A percentile compares a stretch with the other conserved stretches of the same genome.
These are phyloP conservation scores for Microdochium nivale DNA, from an alignment of 2,329 filamentous ascomycete genomes.

Conservation along the genomic window DNA sequence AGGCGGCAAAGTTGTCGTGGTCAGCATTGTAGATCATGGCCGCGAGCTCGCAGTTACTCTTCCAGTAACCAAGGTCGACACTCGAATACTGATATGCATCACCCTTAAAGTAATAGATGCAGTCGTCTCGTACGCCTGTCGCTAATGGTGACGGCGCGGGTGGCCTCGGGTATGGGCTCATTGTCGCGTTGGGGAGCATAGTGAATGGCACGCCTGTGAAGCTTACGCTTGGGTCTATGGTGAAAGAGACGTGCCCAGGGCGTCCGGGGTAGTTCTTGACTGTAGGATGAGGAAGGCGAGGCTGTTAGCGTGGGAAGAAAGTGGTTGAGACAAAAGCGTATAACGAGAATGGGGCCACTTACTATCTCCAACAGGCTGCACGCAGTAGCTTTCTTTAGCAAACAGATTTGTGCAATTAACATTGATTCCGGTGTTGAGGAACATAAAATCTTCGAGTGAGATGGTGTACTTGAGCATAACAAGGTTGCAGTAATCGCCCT, in stretches of 20 bases:
- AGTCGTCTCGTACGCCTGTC: constrained; percentile 5
- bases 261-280: constrained; percentile 7
- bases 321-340: too few species aligned
- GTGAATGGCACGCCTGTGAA: constrained; percentile 6
- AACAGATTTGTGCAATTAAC: constrained; percentile 11
- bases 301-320: too few species aligned
- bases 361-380: constrained; percentile 14
- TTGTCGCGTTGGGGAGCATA: constrained; percentile 6
- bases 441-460: constrained; percentile 10
- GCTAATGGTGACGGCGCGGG: constrained; percentile 1
- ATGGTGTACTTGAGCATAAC: constrained; percentile 12
- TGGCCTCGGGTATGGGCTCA: constrained; percentile 2
- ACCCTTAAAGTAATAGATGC: constrained; percentile 4
- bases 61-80: constrained; percentile 1
- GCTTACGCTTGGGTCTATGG: constrained; percentile 4
- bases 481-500: constrained; percentile 15
- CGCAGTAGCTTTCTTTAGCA: constrained; percentile 13
- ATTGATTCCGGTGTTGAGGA: constrained; percentile 4
- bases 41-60: constrained; percentile 8
- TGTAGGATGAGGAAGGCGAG: too few species aligned
- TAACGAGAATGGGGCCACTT: too few species aligned
- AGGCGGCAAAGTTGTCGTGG: constrained; percentile 5
- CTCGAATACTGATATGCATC: constrained; percentile 5
- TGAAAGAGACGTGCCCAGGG: constrained; percentile 3
- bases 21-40: constrained; percentile 6